Conservation (phyloP, 2,329 filamentous ascomycete species). For the Exophiala mesophila region DNA sequence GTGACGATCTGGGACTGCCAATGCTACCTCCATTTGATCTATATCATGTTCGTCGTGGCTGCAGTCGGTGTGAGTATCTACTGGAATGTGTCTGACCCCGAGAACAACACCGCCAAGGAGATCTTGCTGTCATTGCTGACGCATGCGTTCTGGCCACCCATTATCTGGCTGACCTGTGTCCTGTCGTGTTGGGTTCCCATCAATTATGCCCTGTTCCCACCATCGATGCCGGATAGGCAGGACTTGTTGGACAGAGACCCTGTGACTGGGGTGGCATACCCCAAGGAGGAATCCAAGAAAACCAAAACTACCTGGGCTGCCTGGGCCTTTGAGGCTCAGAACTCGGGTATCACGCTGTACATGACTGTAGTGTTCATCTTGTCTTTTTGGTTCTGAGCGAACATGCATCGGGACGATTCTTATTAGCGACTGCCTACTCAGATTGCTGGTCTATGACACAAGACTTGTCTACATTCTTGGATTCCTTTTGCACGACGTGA, state of each 20-base stretch:
- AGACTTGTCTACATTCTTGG: too few relatives aligned
- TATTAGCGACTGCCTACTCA: too few relatives aligned
- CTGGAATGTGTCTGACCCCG: constrained; percentile 29
- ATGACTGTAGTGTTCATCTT: constrained; percentile 12
- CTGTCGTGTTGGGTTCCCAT: constrained; percentile 50
- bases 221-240: constrained; percentile 49
- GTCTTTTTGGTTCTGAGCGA: constrained; percentile 15
- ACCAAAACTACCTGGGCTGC: constrained; percentile 9
- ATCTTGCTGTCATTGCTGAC: constrained; percentile 48
- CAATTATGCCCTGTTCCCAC: constrained; percentile 53
- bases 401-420: too few relatives aligned
- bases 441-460: too few relatives aligned
- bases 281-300: constrained; percentile 23
- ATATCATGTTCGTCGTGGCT: constrained; percentile 46
- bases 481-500: too few relatives aligned
- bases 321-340: constrained; percentile 11
- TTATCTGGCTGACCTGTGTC: constrained; percentile 49
- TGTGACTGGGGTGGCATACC: constrained; percentile 39
- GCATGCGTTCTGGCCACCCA: constrained; percentile 55
- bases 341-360: constrained; percentile 16
- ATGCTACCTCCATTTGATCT: constrained; percentile 46
- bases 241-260: constrained; percentile 49
- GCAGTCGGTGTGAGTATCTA: constrained; percentile 27
- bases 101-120: constrained; percentile 29
- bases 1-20: constrained; percentile 49